Evolutionary conservation across 2,329 filamentous ascomycete genomes (phyloP).

Genomic region (Phialophora chinensis): DNA sequence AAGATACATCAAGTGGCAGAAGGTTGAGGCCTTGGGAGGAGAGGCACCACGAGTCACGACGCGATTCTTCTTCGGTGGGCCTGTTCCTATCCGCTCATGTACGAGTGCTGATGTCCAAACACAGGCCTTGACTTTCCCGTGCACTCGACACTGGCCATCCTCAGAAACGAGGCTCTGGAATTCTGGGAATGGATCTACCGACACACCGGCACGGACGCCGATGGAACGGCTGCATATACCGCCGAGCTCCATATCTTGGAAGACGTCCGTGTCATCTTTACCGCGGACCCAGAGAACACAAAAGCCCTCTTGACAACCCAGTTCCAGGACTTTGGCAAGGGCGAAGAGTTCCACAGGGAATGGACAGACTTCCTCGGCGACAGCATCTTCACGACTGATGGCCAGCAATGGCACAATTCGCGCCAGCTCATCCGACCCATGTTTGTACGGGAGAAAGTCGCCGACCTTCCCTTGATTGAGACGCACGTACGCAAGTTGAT

Average conservation of each 20-base stretch:
- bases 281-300: slow-evolving; percentile 85
- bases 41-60: slow-evolving; percentile 31
- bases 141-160: slow-evolving; percentile 31
- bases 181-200: slow-evolving; percentile 37
- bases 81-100: not conserved
- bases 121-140: slow-evolving; percentile 36
- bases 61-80: slow-evolving; percentile 32
- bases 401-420: slow-evolving; percentile 76
- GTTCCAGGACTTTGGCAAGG: slow-evolving; percentile 86
- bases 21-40: slow-evolving; percentile 27
- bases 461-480: slow-evolving; percentile 83
- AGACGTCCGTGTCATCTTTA: slow-evolving; percentile 68
- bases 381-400: slow-evolving; percentile 82
- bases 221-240: slow-evolving; percentile 31
- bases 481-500: slow-evolving; percentile 76
- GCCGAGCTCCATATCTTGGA: slow-evolving; percentile 33
- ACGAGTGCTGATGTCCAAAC: slow-evolving; percentile 4
- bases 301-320: slow-evolving; percentile 89
- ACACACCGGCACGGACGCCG: slow-evolving; percentile 27
- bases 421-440: slow-evolving; percentile 86
- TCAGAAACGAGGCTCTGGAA: slow-evolving; percentile 33
- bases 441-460: slow-evolving; percentile 83
- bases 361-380: slow-evolving; percentile 85
- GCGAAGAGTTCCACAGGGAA: slow-evolving; percentile 68
- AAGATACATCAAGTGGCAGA: slow-evolving; percentile 30